phyloP scores from a whole-genome alignment of 2,329 filamentous ascomycete genomes.

The Phaeosphaeriaceae sp. region DNA sequence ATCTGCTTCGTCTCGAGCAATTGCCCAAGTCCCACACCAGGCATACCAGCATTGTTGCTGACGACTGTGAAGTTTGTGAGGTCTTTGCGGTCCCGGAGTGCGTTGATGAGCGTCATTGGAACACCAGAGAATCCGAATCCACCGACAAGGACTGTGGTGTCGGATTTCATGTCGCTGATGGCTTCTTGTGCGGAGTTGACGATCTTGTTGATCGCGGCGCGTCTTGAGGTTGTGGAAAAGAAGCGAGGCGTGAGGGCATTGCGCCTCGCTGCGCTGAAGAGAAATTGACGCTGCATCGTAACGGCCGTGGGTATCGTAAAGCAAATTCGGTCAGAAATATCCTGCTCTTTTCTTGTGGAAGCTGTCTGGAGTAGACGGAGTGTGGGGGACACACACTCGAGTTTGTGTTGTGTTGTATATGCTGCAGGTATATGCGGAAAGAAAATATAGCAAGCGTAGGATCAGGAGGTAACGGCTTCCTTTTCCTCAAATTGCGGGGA shows the following conservation, averaged over 20 bases:
- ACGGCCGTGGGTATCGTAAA: slow-evolving; percentile 1
- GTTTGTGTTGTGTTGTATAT: neutral
- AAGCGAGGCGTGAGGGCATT: slow-evolving; percentile 42
- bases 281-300: slow-evolving; percentile 45
- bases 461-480: neutral
- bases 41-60: slow-evolving; percentile 80
- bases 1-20: slow-evolving; percentile 75
- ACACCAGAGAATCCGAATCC: slow-evolving; percentile 51
- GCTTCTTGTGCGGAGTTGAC: slow-evolving; percentile 48
- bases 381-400: neutral
- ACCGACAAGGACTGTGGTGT: slow-evolving; percentile 47
- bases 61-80: slow-evolving; percentile 70
- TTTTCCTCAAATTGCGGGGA: neutral
- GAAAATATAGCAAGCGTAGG: neutral
- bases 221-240: slow-evolving; percentile 42
- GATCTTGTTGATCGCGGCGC: slow-evolving; percentile 50
- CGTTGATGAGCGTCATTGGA: slow-evolving; percentile 50
- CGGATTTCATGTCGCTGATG: slow-evolving; percentile 49
- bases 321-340: neutral
- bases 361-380: neutral
- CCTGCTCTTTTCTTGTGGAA: neutral
- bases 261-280: slow-evolving; percentile 40
- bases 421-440: neutral
- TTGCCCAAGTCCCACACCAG: slow-evolving; percentile 73
- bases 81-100: slow-evolving; percentile 45